These are phyloP conservation scores for Clathrus columnatus DNA, from an alignment of 768 basidiomycete genomes.

Conservation along the genomic window DNA sequence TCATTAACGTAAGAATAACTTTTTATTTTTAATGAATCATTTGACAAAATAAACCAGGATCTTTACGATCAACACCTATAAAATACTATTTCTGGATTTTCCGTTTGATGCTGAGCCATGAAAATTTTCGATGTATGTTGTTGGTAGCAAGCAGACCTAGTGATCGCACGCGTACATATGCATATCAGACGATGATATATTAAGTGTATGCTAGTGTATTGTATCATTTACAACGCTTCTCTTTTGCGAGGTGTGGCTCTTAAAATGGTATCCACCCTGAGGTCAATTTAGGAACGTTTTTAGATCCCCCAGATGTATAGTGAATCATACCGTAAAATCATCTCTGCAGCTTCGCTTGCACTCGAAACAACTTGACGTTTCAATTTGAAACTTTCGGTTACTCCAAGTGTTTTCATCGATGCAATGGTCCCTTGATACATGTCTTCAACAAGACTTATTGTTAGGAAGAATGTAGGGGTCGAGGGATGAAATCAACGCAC, in stretches of 20 bases:
- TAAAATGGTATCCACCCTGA: constrained; percentile 86
- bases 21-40: not conserved
- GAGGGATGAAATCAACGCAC: constrained; percentile 43
- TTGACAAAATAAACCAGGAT: not conserved
- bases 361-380: constrained; percentile 92
- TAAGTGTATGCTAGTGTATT: not conserved
- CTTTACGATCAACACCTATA: not conserved
- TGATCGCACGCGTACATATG: too few species aligned
- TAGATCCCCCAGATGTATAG: constrained; percentile 9
- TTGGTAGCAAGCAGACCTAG: too few species aligned
- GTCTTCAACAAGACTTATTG: constrained; percentile 50
- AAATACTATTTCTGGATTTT: too few species aligned
- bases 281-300: not conserved
- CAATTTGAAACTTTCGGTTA: constrained; percentile 96
- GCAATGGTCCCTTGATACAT: constrained; percentile 82
- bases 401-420: constrained; percentile 79
- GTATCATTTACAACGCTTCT: constrained; percentile 51
- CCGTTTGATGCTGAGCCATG: too few species aligned
- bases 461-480: not conserved
- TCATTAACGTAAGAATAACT: not conserved
- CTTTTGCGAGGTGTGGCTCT: constrained; percentile 77
- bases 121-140: too few species aligned
- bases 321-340: constrained; percentile 79
- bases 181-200: not conserved
- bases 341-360: constrained; percentile 94